Base-by-base conservation (phyloP, 192 early-diverging fungal genomes). In the Helicostylum pulchrum region DNA sequence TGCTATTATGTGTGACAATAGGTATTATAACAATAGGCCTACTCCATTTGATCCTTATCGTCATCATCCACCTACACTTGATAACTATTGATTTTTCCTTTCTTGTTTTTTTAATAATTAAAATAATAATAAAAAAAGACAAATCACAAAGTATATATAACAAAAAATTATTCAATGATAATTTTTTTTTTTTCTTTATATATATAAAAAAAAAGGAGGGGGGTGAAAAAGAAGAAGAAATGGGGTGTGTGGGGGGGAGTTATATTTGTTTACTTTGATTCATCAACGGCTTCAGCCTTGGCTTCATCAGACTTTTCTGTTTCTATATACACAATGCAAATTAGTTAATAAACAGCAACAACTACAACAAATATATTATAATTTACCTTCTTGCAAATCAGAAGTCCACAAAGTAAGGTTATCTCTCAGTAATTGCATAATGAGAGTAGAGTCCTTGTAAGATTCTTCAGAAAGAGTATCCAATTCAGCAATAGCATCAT, bases 321-420 rank as follows among this genome's bases (percentile, higher is more conserved):
- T 36, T 70, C 54, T 58, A 66, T 56, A 56, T 4, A 36, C 9
- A 56, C 12, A 48, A 5, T 15, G 23, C 45, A 5, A 19, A 15
- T 56, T 32, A 7, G 9, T 43, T 12, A 7, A 31, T 21, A 44
- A 58, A 45, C 19, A 44, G 14, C 20, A 42, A 55, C 23, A 55
- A 55, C n/a, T n/a, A n/a, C n/a, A 55, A 34, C 26, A 4, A 4
- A 59, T 23, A 26, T 2, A 7, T 55, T 65, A 47, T 50, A 30
- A 12, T 39, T 71, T 62, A 91, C 89, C 87, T 68, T 93, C 92
- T 77, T 92, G 92, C 70, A 96, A 85, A 70, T 99, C 96, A 65
- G 95, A 95, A 61, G 95, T 97, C 97, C 97, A 99, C 63, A 99
- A 88, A 53, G 97, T 97, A 74, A 99, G 86, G 85, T 99, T 99